A percentile compares a stretch with the other conserved stretches of the same genome.
Evolutionary conservation across 2,329 filamentous ascomycete species (phyloP).

Genomic region (Colletotrichum sublineola): DNA sequence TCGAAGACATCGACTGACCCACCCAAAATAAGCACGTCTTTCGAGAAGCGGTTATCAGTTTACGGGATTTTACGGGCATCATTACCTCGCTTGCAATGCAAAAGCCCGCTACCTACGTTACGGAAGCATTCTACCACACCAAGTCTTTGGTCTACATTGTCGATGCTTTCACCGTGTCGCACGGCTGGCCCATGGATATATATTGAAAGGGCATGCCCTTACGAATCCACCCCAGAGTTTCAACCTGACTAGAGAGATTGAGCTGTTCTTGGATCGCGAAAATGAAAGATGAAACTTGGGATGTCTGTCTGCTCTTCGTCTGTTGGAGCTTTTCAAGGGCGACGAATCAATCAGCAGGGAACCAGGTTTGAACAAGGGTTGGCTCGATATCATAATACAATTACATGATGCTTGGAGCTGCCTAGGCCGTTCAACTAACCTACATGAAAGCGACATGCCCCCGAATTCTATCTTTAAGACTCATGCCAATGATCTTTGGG

Average conservation of each 20-base stretch:
- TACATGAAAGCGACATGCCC: slow-evolving; percentile 43
- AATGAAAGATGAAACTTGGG: slow-evolving; percentile 43
- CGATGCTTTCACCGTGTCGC: slow-evolving; percentile 59
- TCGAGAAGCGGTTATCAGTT: slow-evolving; percentile 55
- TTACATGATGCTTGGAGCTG: background rate
- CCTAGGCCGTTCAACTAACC: background rate
- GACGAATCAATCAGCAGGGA: background rate
- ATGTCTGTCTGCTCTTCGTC: background rate
- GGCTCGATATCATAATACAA: no score
- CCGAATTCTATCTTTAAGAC: slow-evolving; percentile 54
- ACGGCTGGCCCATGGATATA: slow-evolving; percentile 56
- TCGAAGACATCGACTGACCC: slow-evolving; percentile 23
- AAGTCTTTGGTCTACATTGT: slow-evolving; percentile 65
- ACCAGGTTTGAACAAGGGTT: background rate
- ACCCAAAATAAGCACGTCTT: background rate
- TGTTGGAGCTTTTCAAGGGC: background rate
- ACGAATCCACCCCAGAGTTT: slow-evolving; percentile 52
- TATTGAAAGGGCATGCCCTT: slow-evolving; percentile 53
- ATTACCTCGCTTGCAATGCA: slow-evolving; percentile 62
- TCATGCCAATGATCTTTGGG: slow-evolving; percentile 60
- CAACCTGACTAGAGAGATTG: slow-evolving; percentile 55
- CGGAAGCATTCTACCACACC: slow-evolving; percentile 58
- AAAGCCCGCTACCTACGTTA: slow-evolving; percentile 55
- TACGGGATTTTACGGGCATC: slow-evolving; percentile 60
- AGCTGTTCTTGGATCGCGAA: slow-evolving; percentile 58